phyloP scores from a whole-genome alignment of 2,329 filamentous ascomycete genomes.

The Dactylellina haptotyla region DNA sequence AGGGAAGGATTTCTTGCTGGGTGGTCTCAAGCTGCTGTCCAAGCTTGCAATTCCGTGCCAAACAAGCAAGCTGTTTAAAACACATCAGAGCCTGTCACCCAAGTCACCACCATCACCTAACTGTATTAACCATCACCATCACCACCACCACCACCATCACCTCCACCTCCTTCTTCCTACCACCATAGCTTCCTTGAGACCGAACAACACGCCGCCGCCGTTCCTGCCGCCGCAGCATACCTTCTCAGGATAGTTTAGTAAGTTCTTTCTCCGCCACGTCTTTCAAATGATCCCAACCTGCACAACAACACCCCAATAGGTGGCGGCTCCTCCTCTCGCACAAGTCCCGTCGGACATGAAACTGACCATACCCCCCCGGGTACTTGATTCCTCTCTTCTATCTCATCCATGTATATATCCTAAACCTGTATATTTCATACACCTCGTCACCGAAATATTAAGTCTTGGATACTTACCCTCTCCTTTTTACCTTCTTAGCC shows the following conservation, averaged over 20 bases:
- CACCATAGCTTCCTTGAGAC: too few species aligned
- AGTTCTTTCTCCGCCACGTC: background rate
- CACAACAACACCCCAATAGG: too few species aligned
- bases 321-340: background rate
- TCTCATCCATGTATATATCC: too few species aligned
- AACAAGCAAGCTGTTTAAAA: constrained; percentile 11
- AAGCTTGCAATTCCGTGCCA: constrained; percentile 1
- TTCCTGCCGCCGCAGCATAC: background rate
- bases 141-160: constrained; percentile 16
- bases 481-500: constrained; percentile 5
- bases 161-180: background rate
- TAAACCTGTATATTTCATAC: too few species aligned
- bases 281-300: background rate
- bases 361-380: too few species aligned
- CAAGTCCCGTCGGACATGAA: background rate
- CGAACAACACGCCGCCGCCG: background rate
- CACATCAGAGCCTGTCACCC: too few species aligned
- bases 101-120: background rate
- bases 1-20: too few species aligned
- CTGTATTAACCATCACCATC: background rate
- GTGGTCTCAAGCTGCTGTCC: background rate
- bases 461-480: background rate
- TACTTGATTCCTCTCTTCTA: too few species aligned
- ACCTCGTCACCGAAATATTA: too few species aligned
- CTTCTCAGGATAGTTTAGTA: background rate